phyloP scores from a whole-genome alignment of 1,139 yeast species.

The Yarrowia galli region DNA sequence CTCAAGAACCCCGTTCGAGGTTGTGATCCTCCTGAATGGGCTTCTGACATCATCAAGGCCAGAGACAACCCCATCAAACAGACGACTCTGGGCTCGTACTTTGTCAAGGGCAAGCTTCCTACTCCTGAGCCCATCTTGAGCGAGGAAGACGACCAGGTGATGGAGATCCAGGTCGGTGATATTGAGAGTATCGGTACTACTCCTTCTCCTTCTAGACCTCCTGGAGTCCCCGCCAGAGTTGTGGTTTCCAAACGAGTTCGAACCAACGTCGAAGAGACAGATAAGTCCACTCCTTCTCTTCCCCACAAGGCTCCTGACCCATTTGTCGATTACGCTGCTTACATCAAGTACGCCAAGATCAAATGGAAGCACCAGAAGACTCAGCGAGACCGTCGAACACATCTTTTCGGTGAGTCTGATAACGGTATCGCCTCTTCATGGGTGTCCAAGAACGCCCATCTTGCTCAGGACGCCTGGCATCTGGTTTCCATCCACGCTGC shows the following conservation, averaged over 20 bases:
- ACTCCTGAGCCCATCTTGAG: constrained; percentile 18
- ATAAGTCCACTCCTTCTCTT: constrained; percentile 43
- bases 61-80: constrained; percentile 32
- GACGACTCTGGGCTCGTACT: constrained; percentile 18
- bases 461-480: constrained; percentile 86
- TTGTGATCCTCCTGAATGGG: constrained; percentile 95
- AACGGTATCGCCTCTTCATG: constrained; percentile 43
- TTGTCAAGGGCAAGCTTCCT: constrained; percentile 17
- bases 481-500: constrained; percentile 72
- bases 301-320: constrained; percentile 62
- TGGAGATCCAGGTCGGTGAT: constrained; percentile 57
- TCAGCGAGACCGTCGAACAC: constrained; percentile 73
- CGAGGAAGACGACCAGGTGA: constrained; percentile 45
- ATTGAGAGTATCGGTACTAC: constrained; percentile 70
- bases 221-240: constrained; percentile 41
- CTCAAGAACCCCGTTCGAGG: constrained; percentile 95
- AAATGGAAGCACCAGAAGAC: constrained; percentile 83
- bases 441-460: constrained; percentile 44
- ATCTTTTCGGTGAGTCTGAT: constrained; percentile 75
- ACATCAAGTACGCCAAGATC: constrained; percentile 78
- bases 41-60: constrained; percentile 47
- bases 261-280: constrained; percentile 41
- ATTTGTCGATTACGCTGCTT: constrained; percentile 74
- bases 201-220: constrained; percentile 39
- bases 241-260: constrained; percentile 43